phyloP scores from a whole-genome alignment of 2,329 filamentous ascomycete species.

The Periconia digitata region DNA sequence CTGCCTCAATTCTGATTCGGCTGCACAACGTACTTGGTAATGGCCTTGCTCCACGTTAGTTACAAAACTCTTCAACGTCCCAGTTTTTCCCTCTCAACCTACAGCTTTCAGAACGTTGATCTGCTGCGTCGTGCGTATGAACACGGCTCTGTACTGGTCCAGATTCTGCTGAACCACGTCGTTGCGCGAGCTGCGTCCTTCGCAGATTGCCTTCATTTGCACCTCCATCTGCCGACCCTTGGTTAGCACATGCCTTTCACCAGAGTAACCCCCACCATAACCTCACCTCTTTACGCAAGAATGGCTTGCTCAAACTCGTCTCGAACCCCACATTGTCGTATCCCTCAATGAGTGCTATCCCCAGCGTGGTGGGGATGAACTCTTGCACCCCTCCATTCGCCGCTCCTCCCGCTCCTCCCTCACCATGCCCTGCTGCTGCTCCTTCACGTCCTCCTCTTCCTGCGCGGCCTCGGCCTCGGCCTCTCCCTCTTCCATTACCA shows the following conservation, averaged over 20 bases:
- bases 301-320: conserved; percentile 91
- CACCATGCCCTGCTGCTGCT: conserved; percentile 45
- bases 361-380: conserved; percentile 89
- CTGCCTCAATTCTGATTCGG: conserved; percentile 40
- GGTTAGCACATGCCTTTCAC: conserved; percentile 16
- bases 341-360: conserved; percentile 87
- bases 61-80: conserved; percentile 9
- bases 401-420: conserved; percentile 38
- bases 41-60: conserved; percentile 33
- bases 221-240: conserved; percentile 74
- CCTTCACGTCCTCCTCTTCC: conserved; percentile 52
- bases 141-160: conserved; percentile 83
- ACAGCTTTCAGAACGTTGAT: conserved; percentile 63
- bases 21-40: conserved; percentile 43
- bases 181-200: conserved; percentile 73
- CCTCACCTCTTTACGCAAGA: conserved; percentile 79
- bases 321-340: conserved; percentile 95
- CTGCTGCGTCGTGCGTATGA: conserved; percentile 76
- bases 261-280: conserved; percentile 5
- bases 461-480: conserved; percentile 39
- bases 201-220: conserved; percentile 96
- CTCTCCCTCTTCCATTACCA: conserved; percentile 48
- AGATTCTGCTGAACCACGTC: conserved; percentile 81
- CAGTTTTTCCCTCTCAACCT: conserved; percentile 23
- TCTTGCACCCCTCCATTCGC: conserved; percentile 65